Percentiles rank a stretch among this genome's conserved stretches.
Evolutionary conservation across 306 rosid genomes (phyloP).

Genomic region (Medicago lupulina): DNA sequence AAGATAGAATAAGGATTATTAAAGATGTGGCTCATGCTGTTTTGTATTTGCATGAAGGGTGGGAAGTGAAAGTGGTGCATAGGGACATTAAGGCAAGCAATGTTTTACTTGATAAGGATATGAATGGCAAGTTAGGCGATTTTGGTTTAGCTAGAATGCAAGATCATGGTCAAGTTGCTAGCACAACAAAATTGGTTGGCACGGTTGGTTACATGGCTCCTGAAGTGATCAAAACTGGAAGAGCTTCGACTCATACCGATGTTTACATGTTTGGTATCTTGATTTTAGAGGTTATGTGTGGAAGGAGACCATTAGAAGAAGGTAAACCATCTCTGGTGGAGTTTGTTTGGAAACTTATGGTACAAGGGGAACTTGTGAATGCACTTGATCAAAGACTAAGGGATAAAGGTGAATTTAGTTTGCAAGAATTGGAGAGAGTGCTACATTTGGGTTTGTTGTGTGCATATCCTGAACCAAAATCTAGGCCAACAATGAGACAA

Average conservation of each 20-base stretch:
- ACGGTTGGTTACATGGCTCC: slow-evolving; percentile 89
- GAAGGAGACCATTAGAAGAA: slow-evolving; percentile 83
- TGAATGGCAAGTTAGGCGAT: slow-evolving; percentile 85
- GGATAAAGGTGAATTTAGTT: slow-evolving; percentile 48
- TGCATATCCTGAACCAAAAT: slow-evolving; percentile 67
- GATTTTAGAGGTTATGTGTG: slow-evolving; percentile 83
- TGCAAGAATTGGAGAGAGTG: slow-evolving; percentile 61
- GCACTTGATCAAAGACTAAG: slow-evolving; percentile 68
- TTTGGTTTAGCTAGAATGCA: slow-evolving; percentile 85
- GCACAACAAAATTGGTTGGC: slow-evolving; percentile 76
- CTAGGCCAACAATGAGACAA: slow-evolving; percentile 84
- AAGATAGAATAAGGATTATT: slow-evolving; percentile 64
- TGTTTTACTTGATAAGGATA: slow-evolving; percentile 78
- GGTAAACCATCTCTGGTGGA: slow-evolving; percentile 69
- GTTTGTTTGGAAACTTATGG: slow-evolving; percentile 63
- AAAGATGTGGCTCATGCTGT: slow-evolving; percentile 78
- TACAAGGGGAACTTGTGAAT: slow-evolving; percentile 51
- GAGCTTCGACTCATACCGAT: slow-evolving; percentile 75
- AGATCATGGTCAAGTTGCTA: slow-evolving; percentile 58
- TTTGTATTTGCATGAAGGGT: slow-evolving; percentile 85
- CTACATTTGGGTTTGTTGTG: slow-evolving; percentile 82
- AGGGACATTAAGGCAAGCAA: slow-evolving; percentile 94
- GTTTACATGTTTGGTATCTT: slow-evolving; percentile 79
- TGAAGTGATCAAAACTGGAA: slow-evolving; percentile 66
- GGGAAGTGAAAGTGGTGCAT: slow-evolving; percentile 78